phyloP scores from a whole-genome alignment of 805 yeast species.

The Maudiozyma bulderi region DNA sequence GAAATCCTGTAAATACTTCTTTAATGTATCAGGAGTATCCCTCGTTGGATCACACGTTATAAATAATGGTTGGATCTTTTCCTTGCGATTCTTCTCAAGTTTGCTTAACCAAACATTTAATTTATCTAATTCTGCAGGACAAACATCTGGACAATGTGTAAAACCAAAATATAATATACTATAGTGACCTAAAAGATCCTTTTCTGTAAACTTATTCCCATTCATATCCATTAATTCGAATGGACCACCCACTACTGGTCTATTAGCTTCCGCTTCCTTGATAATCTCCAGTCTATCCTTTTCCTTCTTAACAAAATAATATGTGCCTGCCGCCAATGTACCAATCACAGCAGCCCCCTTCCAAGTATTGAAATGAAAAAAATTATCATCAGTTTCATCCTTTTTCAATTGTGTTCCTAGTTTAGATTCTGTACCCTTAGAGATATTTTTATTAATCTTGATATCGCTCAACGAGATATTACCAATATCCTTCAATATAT shows the following conservation, averaged over 20 bases:
- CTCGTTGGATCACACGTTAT: slow-evolving; percentile 96
- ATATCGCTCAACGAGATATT: slow-evolving; percentile 1
- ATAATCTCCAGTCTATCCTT: slow-evolving; percentile 65
- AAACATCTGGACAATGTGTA: slow-evolving; percentile 94
- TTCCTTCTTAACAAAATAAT: slow-evolving; percentile 60
- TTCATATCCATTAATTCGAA: slow-evolving; percentile 63
- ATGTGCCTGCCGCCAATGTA: slow-evolving; percentile 57
- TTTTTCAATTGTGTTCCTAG: not conserved
- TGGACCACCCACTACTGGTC: slow-evolving; percentile 76
- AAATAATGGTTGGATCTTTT: slow-evolving; percentile 69
- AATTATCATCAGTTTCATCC: not conserved
- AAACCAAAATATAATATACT: slow-evolving; percentile 85
- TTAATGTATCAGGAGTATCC: slow-evolving; percentile 76
- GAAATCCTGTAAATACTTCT: slow-evolving; percentile 76
- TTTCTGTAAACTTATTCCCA: slow-evolving; percentile 65
- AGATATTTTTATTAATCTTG: slow-evolving; percentile 1
- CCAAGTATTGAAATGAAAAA: slow-evolving; percentile 63
- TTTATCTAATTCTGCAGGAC: slow-evolving; percentile 95
- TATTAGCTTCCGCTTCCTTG: slow-evolving; percentile 73
- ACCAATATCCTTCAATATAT: not conserved
- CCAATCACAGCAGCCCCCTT: slow-evolving; percentile 56
- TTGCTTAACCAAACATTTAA: slow-evolving; percentile 56
- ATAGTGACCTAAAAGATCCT: slow-evolving; percentile 68
- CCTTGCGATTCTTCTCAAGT: slow-evolving; percentile 45
- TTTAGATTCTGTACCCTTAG: not conserved